Evolutionary conservation across 495 filamentous ascomycete genomes (phyloP).

Genomic region (Hyaloscypha bicolor): DNA sequence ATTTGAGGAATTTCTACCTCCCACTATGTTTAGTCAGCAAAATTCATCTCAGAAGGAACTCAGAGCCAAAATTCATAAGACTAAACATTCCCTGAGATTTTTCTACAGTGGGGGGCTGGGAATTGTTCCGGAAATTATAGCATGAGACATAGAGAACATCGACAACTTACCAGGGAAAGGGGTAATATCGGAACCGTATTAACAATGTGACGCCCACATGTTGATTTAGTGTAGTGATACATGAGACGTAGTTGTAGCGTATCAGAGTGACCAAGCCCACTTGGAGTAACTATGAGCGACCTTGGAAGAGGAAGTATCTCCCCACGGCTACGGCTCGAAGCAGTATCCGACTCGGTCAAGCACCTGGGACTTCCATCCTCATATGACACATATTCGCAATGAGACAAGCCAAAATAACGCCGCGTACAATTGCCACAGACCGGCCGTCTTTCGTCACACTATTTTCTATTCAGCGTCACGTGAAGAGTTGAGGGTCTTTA

Average conservation of each 20-base stretch:
- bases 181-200: not conserved
- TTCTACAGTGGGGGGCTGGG: too few species aligned
- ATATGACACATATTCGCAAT: not conserved
- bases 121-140: too few species aligned
- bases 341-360: slow-evolving; percentile 28
- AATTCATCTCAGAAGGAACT: not conserved
- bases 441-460: slow-evolving; percentile 17
- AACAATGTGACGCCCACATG: not conserved
- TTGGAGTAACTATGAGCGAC: slow-evolving; percentile 40
- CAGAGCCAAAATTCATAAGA: not conserved
- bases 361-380: not conserved
- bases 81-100: too few species aligned
- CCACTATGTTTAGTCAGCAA: slow-evolving; percentile 5
- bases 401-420: not conserved
- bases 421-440: slow-evolving; percentile 11
- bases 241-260: slow-evolving; percentile 14
- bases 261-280: slow-evolving; percentile 2
- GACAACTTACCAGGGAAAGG: not conserved
- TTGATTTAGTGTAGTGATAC: slow-evolving; percentile 13
- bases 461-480: too few species aligned
- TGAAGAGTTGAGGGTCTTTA: too few species aligned
- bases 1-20: slow-evolving; percentile 18
- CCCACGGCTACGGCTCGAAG: slow-evolving; percentile 39
- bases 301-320: not conserved
- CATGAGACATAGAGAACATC: too few species aligned